Evolutionary conservation across 2,329 filamentous ascomycete species (phyloP).

Genomic region (Penicillium sp.): DNA sequence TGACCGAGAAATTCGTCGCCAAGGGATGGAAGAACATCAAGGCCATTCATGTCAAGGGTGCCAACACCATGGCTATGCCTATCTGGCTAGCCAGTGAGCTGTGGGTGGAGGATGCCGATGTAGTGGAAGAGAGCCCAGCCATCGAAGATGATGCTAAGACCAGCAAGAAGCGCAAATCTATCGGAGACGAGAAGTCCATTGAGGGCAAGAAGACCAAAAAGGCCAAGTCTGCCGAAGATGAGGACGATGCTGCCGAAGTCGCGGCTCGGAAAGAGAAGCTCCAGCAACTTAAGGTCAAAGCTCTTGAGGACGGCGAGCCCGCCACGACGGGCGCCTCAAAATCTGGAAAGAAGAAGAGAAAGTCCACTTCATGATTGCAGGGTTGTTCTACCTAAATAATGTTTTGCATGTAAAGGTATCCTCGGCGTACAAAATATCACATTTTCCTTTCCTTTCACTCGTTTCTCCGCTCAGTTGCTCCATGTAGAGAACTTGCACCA

Average conservation of each 20-base stretch:
- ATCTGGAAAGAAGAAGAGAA: slow-evolving; percentile 37
- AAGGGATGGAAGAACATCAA: slow-evolving; percentile 84
- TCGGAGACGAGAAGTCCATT: slow-evolving; percentile 28
- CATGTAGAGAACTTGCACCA: too few relatives aligned
- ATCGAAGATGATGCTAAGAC: slow-evolving; percentile 35
- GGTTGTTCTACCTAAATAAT: slow-evolving; percentile 25
- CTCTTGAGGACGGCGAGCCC: slow-evolving; percentile 39
- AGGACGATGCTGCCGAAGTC: slow-evolving; percentile 32
- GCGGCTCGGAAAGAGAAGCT: slow-evolving; percentile 45
- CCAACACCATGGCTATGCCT: slow-evolving; percentile 81
- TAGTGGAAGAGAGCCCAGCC: slow-evolving; percentile 50
- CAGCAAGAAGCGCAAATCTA: slow-evolving; percentile 53
- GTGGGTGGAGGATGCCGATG: slow-evolving; percentile 72
- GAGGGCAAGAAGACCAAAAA: slow-evolving; percentile 40
- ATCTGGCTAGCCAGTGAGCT: slow-evolving; percentile 91
- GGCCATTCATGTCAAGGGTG: slow-evolving; percentile 82
- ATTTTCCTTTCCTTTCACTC: slow-evolving; percentile 21
- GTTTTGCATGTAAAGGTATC: slow-evolving; percentile 31
- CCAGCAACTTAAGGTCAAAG: slow-evolving; percentile 47
- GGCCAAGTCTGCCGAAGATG: slow-evolving; percentile 33
- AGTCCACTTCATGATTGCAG: slow-evolving; percentile 34
- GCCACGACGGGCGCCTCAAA: slow-evolving; percentile 20
- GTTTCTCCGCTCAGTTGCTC: too few relatives aligned
- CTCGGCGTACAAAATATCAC: slow-evolving; percentile 31
- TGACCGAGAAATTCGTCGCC: slow-evolving; percentile 74